Conservation (phyloP, 805 yeast species). For the Soucietia sequanensis region DNA sequence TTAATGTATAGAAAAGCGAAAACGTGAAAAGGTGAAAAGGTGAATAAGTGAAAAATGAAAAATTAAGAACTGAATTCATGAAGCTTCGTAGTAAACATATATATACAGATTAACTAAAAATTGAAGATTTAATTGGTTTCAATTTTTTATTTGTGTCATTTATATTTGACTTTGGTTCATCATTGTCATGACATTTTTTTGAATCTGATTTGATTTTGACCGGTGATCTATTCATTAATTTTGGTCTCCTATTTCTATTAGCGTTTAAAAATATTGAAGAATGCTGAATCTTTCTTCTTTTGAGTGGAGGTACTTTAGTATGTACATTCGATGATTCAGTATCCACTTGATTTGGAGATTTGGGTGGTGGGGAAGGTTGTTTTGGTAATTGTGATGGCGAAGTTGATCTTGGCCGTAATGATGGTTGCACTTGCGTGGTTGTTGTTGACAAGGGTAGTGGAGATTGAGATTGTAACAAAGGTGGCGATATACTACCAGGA, state of each 20-base stretch:
- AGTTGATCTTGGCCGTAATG: neutral
- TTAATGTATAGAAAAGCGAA: too few relatives aligned
- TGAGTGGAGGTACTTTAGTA: slow-evolving; percentile 6
- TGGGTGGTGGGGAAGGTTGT: slow-evolving; percentile 2
- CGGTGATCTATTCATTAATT: neutral
- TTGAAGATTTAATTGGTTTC: slow-evolving; percentile 28
- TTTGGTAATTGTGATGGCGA: slow-evolving; percentile 2
- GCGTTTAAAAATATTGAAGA: slow-evolving; percentile 9
- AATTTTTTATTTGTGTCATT: slow-evolving; percentile 12
- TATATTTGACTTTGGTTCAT: slow-evolving; percentile 6
- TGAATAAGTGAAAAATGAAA: neutral
- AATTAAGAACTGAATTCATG: neutral
- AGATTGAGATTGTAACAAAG: too few relatives aligned
- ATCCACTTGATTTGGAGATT: too few relatives aligned
- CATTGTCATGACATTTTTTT: slow-evolving; percentile 1
- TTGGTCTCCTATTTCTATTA: slow-evolving; percentile 5
- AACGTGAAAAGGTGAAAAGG: neutral
- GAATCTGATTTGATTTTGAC: neutral
- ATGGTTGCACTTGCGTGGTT: neutral
- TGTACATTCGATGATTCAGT: too few relatives aligned
- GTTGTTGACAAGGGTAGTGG: too few relatives aligned
- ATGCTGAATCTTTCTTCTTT: slow-evolving; percentile 4
- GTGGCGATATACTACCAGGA: too few relatives aligned
- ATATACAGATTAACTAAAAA: slow-evolving; percentile 17
- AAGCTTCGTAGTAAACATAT: neutral